Evolutionary conservation across 2,329 filamentous ascomycete species (phyloP).

Genomic region (Exophiala sp.): DNA sequence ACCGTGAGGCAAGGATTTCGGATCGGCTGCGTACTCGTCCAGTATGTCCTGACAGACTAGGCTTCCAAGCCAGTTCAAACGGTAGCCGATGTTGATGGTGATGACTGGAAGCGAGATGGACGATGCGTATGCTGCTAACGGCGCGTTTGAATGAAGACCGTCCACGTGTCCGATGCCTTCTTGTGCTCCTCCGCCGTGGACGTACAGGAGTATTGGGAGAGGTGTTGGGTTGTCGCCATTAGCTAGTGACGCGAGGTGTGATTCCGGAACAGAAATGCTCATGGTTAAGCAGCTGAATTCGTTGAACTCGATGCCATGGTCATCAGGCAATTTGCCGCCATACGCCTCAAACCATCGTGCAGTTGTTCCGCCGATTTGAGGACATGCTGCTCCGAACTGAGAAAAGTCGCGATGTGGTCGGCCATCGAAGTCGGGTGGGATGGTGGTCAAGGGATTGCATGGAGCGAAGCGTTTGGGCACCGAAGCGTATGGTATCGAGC

Average conservation of each 20-base stretch:
- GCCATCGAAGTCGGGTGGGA: conserved; percentile 11
- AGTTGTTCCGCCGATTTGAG: conserved; percentile 9
- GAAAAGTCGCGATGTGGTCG: conserved; percentile 14
- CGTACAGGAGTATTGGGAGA: conserved; percentile 17
- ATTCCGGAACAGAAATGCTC: conserved; percentile 14
- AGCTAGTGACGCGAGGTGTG: not conserved
- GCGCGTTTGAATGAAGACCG: conserved; percentile 13
- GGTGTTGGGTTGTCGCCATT: not conserved
- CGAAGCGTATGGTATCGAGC: conserved; percentile 12
- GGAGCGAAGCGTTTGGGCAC: conserved; percentile 14
- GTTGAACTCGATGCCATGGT: conserved; percentile 1
- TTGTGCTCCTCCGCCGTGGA: conserved; percentile 18
- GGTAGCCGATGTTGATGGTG: conserved; percentile 33
- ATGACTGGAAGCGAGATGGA: conserved; percentile 22
- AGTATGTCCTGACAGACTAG: conserved; percentile 26
- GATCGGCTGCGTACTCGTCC: conserved; percentile 12
- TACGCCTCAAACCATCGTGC: conserved; percentile 6
- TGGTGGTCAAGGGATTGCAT: conserved; percentile 1
- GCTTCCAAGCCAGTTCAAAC: conserved; percentile 36
- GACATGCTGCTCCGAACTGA: conserved; percentile 13
- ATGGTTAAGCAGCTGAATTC: conserved; percentile 13
- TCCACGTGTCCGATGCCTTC: conserved; percentile 22
- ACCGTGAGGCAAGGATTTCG: conserved; percentile 2
- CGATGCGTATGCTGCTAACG: conserved; percentile 9
- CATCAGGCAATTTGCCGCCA: conserved; percentile 11